Evolutionary conservation across 73 alveolate species (phyloP), one percentile per base, ranked within the genome.

Genomic region (Blepharisma japonicum): DNA sequence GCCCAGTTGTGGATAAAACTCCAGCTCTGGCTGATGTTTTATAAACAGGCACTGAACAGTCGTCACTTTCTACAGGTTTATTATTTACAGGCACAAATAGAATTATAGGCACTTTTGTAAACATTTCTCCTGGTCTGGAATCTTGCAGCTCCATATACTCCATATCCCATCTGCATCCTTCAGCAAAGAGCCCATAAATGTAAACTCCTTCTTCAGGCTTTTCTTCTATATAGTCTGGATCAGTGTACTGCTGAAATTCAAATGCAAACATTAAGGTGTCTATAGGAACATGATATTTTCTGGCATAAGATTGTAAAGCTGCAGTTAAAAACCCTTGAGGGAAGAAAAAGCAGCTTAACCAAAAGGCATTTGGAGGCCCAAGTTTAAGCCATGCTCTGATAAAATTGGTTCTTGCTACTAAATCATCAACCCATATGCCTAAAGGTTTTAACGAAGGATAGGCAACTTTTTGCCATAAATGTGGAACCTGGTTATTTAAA

Each of bases 1-100:
- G 99, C 27, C 92, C 99, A 11, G 99, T 96, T 6, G 99, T 93
- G 56, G 96, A 81, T 45, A 96, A 86, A 55, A 98, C 95, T 47
- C 99, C 99, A 27, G 98, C 96, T 84, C 99, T 91, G 49, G 93
- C 93, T 6, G 95, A 71, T 45, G 98, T 97, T 82, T 96, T 96
- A 87, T 93, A 96, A 71, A 95, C 90, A 70, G 99, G 99, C 56
- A 94, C 87, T 27, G 81, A 68, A 39, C 87, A 89, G 49, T 77
- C 84, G 20, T 77, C 85, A 53, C 25, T 21, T 56, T 82, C 77
- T 23, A 8, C 74, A 6, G 38, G 3, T 55, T 82, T 77, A 45
- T 82, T 82, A n/a, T 82, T 74, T 2, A 77, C 61, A 6, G 96
- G 96, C 49, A 81, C 66, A 79, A 89, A 87, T 42, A 53, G 83